phyloP scores from a whole-genome alignment of 805 yeast genomes.

The Wickerhamomyces kurtzmanii region DNA sequence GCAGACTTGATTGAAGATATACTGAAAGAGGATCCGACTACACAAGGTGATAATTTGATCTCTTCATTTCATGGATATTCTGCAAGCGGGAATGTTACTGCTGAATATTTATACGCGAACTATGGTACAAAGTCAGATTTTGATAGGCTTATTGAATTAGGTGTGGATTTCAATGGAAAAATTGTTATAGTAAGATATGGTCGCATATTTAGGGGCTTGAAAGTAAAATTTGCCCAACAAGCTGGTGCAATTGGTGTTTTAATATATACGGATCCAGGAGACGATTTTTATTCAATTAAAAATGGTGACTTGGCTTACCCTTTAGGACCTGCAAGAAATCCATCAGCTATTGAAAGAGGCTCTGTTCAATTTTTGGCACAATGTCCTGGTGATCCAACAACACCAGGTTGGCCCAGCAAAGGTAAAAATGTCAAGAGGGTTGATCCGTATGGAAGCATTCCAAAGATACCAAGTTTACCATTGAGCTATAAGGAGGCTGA shows the following conservation, averaged over 20 bases:
- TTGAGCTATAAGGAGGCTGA: slow-evolving; percentile 52
- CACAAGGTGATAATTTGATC: slow-evolving; percentile 32
- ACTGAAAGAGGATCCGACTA: slow-evolving; percentile 38
- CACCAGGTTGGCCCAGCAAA: slow-evolving; percentile 57
- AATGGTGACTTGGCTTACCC: slow-evolving; percentile 64
- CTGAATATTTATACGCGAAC: slow-evolving; percentile 54
- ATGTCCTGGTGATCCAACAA: slow-evolving; percentile 72
- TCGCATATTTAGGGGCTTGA: slow-evolving; percentile 57
- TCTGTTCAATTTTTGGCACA: slow-evolving; percentile 53
- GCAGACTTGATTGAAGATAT: slow-evolving; percentile 47
- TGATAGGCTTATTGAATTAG: slow-evolving; percentile 30
- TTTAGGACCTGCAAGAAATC: slow-evolving; percentile 69
- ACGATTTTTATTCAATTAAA: slow-evolving; percentile 40
- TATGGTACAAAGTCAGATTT: slow-evolving; percentile 60
- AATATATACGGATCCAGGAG: slow-evolving; percentile 63
- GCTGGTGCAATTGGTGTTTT: slow-evolving; percentile 59
- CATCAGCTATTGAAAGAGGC: slow-evolving; percentile 69
- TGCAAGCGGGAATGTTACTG: slow-evolving; percentile 68
- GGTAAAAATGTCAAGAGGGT: slow-evolving; percentile 34
- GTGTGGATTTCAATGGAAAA: slow-evolving; percentile 43
- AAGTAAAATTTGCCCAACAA: slow-evolving; percentile 69
- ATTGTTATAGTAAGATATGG: slow-evolving; percentile 66
- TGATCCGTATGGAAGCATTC: slow-evolving; percentile 42
- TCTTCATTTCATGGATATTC: slow-evolving; percentile 76
- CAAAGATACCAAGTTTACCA: slow-evolving; percentile 64